Base-by-base conservation (phyloP, 2,329 filamentous ascomycete species). In the Fusarium tricinctum region DNA sequence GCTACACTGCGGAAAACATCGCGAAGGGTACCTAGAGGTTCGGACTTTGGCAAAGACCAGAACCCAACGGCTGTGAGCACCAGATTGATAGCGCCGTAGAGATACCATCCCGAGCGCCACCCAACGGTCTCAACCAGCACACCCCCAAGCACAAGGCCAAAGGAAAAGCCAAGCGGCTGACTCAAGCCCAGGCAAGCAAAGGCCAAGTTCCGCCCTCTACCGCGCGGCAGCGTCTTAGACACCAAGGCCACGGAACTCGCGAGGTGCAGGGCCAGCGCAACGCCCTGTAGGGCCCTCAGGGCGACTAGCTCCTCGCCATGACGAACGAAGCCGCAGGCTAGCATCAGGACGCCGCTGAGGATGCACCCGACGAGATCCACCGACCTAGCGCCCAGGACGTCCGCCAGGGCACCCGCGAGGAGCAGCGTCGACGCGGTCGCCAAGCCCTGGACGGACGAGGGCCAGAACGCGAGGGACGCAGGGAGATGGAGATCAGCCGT, bases 81-180 rank as follows among this genome's bases (percentile, higher is more conserved):
- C 13, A 83, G 63, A 2, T 76, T 77, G 2, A 84, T 47, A 9
- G 68, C 76, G 3, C 76, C 78, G 22, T 74, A 75, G 13, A 82
- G 56, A 55, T 83, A 86, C 69, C 81, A 86, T 5, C 80, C 82
- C 2, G 78, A 76, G 6, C 84, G 76, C 85, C 85, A 86, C 2
- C 83, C 84, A 6, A 81, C 70, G 0, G 77, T 79, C 43, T 85
- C 81, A 8, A 82, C 76, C 14, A 86, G 73, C 2, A 86, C 72
- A 14, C 85, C 85, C 12, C 81, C 83, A 1, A 86, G 64, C 2
- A 87, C 81, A 0, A 87, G 73, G 0, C 85, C 85, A 10, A 85
- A 68, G 0, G 82, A 83, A 66, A 85, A 87, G 0, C 85, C 85
- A 0, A 86, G 71, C 0, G 83, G 81, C 55, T 83, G 80, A 40